phyloP scores from a whole-genome alignment of 768 basidiomycete species.

The Melanogaster broomeanus region DNA sequence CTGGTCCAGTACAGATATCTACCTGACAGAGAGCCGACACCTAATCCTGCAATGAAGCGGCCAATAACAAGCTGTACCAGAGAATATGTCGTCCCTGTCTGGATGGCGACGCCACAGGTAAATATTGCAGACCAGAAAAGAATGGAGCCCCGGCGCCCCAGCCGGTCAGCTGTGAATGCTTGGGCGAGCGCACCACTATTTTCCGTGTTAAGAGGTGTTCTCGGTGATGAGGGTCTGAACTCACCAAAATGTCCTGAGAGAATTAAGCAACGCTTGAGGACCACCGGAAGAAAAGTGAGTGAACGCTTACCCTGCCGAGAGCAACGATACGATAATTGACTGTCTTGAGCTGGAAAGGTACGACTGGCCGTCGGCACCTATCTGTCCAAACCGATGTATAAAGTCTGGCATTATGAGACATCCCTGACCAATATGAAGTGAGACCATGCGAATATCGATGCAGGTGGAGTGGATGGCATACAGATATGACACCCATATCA shows the following conservation, averaged over 20 bases:
- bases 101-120: slow-evolving; percentile 66
- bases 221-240: slow-evolving; percentile 12
- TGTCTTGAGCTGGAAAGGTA: slow-evolving; percentile 64
- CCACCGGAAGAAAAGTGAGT: background rate
- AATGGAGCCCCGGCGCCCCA: slow-evolving; percentile 73
- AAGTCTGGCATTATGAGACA: slow-evolving; percentile 83
- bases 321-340: slow-evolving; percentile 75
- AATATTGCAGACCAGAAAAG: slow-evolving; percentile 77
- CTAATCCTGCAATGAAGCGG: slow-evolving; percentile 75
- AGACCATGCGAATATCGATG: background rate
- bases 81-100: slow-evolving; percentile 63
- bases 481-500: slow-evolving; percentile 78
- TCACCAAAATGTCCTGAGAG: slow-evolving; percentile 52
- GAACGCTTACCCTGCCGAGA: slow-evolving; percentile 62
- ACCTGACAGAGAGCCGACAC: slow-evolving; percentile 76
- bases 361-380: slow-evolving; percentile 45
- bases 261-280: background rate
- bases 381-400: slow-evolving; percentile 63
- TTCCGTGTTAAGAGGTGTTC: background rate
- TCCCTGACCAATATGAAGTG: slow-evolving; percentile 43
- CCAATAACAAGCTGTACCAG: slow-evolving; percentile 70
- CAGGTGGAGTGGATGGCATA: slow-evolving; percentile 29
- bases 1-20: slow-evolving; percentile 8
- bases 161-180: slow-evolving; percentile 73
- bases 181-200: slow-evolving; percentile 63